These are phyloP conservation scores for Penicillium ochrochloron DNA, from an alignment of 495 filamentous ascomycete species.

Conservation along the genomic window DNA sequence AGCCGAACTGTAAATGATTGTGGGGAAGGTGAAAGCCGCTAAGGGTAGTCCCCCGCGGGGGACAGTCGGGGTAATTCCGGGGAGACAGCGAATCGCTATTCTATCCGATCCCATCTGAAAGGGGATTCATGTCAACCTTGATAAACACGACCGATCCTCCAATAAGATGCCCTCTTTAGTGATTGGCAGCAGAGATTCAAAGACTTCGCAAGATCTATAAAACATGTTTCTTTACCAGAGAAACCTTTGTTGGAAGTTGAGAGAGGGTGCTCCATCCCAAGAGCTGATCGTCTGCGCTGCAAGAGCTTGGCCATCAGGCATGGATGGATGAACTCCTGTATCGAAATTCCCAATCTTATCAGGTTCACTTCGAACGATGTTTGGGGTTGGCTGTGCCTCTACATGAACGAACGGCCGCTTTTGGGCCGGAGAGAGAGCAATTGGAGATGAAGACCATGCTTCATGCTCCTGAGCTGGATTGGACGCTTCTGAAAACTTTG, in stretches of 20 bases:
- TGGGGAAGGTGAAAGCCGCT: background rate
- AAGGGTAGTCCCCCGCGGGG: conserved; percentile 13
- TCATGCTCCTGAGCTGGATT: background rate
- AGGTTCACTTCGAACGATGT: background rate
- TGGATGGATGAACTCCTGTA: too few species aligned
- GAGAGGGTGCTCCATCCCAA: conserved; percentile 43
- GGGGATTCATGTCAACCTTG: background rate
- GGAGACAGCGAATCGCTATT: background rate
- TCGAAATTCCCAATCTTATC: background rate
- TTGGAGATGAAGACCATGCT: background rate
- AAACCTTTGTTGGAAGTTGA: conserved; percentile 44
- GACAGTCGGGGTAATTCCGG: conserved; percentile 20
- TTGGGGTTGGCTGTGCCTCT: background rate
- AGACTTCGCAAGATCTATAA: background rate
- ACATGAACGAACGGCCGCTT: background rate
- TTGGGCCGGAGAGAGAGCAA: background rate
- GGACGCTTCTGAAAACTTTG: background rate
- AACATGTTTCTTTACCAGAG: conserved; percentile 34
- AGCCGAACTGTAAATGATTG: conserved; percentile 1
- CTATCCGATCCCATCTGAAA: background rate
- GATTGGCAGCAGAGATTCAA: background rate
- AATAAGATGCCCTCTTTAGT: background rate
- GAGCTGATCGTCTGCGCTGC: conserved; percentile 22
- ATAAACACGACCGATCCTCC: background rate
- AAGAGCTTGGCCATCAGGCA: background rate